Percentiles rank a stretch among this genome's conserved stretches.
Conservation (phyloP, 1,284 basidiomycete species). For the Pisolithus thermaeus region DNA sequence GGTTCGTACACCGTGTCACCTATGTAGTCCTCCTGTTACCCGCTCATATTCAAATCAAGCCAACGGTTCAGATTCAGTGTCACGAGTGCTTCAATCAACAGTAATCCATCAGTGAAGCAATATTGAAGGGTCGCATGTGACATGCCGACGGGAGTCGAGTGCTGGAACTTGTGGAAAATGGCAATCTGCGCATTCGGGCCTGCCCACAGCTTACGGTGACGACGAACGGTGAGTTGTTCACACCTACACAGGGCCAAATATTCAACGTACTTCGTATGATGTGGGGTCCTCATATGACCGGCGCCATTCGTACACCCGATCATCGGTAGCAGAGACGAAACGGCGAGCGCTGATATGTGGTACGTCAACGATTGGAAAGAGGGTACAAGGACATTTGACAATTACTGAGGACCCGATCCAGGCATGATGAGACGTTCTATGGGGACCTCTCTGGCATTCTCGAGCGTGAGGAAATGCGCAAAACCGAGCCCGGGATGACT, state of each 20-base stretch:
- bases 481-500: constrained; percentile 47
- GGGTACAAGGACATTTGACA: not conserved
- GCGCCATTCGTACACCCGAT: constrained; percentile 57
- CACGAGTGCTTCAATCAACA: constrained; percentile 58
- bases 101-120: constrained; percentile 50
- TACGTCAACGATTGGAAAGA: constrained; percentile 9
- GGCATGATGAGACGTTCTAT: constrained; percentile 58
- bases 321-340: constrained; percentile 47
- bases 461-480: constrained; percentile 34
- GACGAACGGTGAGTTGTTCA: not conserved
- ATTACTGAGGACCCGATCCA: constrained; percentile 44
- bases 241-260: not conserved
- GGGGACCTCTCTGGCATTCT: constrained; percentile 44
- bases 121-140: constrained; percentile 59
- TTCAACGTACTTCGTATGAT: constrained; percentile 51
- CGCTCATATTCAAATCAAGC: constrained; percentile 51
- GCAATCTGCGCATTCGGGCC: constrained; percentile 45
- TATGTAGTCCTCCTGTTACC: constrained; percentile 5
- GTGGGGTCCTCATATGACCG: constrained; percentile 37
- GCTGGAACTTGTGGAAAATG: constrained; percentile 47
- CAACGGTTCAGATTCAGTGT: constrained; percentile 68
- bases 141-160: constrained; percentile 54
- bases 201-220: constrained; percentile 38
- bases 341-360: constrained; percentile 43
- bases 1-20: constrained; percentile 15